Evolutionary conservation across 2,329 filamentous ascomycete species (phyloP), one percentile per base, ranked within the genome.

Genomic region (Chrysoporthe puriensis): DNA sequence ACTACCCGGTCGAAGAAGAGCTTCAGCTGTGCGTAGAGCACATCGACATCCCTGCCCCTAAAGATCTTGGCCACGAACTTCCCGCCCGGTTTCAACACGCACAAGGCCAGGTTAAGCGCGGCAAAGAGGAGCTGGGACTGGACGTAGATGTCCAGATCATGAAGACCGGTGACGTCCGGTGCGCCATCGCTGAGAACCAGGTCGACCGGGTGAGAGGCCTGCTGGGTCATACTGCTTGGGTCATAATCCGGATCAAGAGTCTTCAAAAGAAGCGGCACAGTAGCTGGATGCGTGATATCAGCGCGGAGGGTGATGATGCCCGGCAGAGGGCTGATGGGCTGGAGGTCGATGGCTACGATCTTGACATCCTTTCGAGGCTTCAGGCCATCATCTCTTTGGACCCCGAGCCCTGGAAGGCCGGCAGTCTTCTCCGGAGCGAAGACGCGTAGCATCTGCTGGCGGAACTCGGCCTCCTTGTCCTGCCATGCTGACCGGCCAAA

Each of bases 51-150:
- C 73, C 94, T 90, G 18, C 93, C 94, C 18, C 96, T 85, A 82
- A 99, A 99, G 70, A 99, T 97, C 83, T 99, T 99, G 69, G 96
- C 96, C 8, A 99, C 95, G 74, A 99, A 99, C 75, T 93, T 97
- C 70, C 96, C 96, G 56, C 96, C 96, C 0, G 94, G 94, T 69
- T 92, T 91, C 32, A 99, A 86, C 14, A 99, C 94, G 76, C 95
- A 97, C 14, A 97, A 88, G 0, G 96, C 94, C 2, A 99, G 88
- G 77, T 97, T 97, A 26, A 99, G 86, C 0, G 96, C 96, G 0
- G 95, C 93, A 79, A 96, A 97, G 62, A 99, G 90, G 9, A 99
- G 86, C 79, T 98, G 96, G 9, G 92, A 94, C 80, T 99, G 96
- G 21, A 99, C 92, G 79, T 99, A 99, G 73, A 98, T 98, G 79